Evolutionary conservation across 257 asterid genomes (phyloP).

Genomic region (Thymus mandschuricus): DNA sequence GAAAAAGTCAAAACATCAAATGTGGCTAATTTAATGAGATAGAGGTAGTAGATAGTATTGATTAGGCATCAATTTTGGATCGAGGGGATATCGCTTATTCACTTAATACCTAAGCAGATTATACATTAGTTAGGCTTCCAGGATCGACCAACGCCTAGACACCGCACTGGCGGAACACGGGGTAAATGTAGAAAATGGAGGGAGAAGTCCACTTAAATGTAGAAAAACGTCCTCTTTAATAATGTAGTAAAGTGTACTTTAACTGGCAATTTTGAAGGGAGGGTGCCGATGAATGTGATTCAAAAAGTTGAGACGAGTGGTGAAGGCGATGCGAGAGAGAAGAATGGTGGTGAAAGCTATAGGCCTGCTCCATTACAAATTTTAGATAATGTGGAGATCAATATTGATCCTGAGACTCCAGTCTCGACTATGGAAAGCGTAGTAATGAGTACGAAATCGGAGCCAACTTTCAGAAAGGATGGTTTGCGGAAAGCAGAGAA

Average conservation of each 20-base stretch:
- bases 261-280: constrained; percentile 29
- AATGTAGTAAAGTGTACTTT: neutral
- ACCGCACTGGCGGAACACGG: no score
- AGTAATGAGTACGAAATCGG: constrained; percentile 39
- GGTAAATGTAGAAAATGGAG: no score
- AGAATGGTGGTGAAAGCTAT: constrained; percentile 7
- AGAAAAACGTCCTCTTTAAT: no score
- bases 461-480: constrained; percentile 45
- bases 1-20: no score
- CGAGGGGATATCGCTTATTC: no score
- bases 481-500: constrained; percentile 62
- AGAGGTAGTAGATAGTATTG: no score
- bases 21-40: no score
- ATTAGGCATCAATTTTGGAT: no score
- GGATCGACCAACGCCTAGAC: no score
- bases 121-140: no score
- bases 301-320: constrained; percentile 53
- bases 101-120: no score
- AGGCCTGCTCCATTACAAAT: constrained; percentile 48
- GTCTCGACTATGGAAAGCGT: constrained; percentile 54
- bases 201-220: no score
- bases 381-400: constrained; percentile 58
- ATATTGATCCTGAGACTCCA: constrained; percentile 62
- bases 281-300: constrained; percentile 45
- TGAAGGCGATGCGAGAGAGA: constrained; percentile 19